These are phyloP conservation scores for Thelonectria blattea DNA, from an alignment of 2,329 filamentous ascomycete genomes.

Conservation along the genomic window DNA sequence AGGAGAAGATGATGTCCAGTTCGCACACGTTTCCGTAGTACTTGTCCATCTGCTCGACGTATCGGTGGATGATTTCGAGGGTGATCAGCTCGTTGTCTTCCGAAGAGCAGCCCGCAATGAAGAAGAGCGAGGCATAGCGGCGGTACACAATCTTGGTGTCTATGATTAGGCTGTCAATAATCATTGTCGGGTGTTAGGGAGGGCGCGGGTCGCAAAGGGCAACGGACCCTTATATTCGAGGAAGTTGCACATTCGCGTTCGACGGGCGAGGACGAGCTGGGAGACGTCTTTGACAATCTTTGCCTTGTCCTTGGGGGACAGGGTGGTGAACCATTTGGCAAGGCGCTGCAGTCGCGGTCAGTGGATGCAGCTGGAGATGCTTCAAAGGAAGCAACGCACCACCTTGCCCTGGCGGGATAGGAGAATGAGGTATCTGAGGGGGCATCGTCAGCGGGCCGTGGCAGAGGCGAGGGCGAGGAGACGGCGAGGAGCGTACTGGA, in stretches of 20 bases:
- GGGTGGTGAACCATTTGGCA: slow-evolving; percentile 98
- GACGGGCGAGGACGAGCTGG: slow-evolving; percentile 91
- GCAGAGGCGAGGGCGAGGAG: slow-evolving; percentile 10
- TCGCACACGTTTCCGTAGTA: slow-evolving; percentile 99
- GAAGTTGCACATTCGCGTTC: slow-evolving; percentile 99
- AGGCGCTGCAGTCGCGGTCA: slow-evolving; percentile 71
- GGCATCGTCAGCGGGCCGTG: slow-evolving; percentile 30
- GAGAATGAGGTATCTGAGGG: slow-evolving; percentile 87
- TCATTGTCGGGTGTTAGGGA: slow-evolving; percentile 6
- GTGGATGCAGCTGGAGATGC: slow-evolving; percentile 17
- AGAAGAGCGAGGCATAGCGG: slow-evolving; percentile 97
- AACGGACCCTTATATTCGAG: slow-evolving; percentile 93
- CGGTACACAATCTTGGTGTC: slow-evolving; percentile 99
- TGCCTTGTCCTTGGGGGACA: slow-evolving; percentile 97
- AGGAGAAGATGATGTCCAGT: slow-evolving; percentile 99
- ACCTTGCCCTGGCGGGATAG: slow-evolving; percentile 99
- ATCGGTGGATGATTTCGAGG: slow-evolving; percentile 97
- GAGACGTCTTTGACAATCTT: slow-evolving; percentile 99
- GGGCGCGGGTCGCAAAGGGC: background rate
- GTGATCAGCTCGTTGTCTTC: slow-evolving; percentile 98
- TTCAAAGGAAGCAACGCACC: slow-evolving; percentile 62
- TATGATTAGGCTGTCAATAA: slow-evolving; percentile 46
- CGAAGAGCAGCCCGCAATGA: slow-evolving; percentile 97
- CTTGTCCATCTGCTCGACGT: slow-evolving; percentile 99
- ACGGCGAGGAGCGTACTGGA: slow-evolving; percentile 47